Base-by-base conservation (phyloP, 2,329 filamentous ascomycete genomes). In the Calonectria henricotiae region DNA sequence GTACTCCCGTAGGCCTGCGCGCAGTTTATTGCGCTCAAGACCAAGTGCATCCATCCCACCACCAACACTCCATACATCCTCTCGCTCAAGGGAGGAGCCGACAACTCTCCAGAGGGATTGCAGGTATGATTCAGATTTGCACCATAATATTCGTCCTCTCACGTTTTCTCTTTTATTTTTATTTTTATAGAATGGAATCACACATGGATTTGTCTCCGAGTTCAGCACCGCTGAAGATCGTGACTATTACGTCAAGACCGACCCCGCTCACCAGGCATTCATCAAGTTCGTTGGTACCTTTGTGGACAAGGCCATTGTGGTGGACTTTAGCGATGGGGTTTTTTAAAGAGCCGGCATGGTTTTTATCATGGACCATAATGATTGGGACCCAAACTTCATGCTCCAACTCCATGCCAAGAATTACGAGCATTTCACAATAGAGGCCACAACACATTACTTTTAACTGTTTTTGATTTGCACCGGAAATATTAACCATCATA, bases 161-260 rank as follows among this genome's bases (percentile, higher is more conserved):
- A 17, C n/a, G n/a, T 51, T 66, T 1, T 69, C 43, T 9, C n/a
- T n/a, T n/a, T n/a, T n/a, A n/a, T n/a, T n/a, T n/a, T n/a, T n/a
- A n/a, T 2, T 35, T 61, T 25, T 51, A 11, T 69, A 90, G 91
- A 85, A 87, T 60, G 91, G 88, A 0, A 88, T 92, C 62, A 91
- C 91, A 0, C 92, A 95, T 78, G 90, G 86, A 0, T 94, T 94
- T 72, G 87, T 95, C 2, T 86, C 88, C 25, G 89, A 93, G 74
- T 94, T 95, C 69, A 86, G 87, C 11, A 91, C 80, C 25, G 83
- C 84, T 20, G 87, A 89, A 71, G 92, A 95, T 77, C 84, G 92
- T 55, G 86, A 90, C 70, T 94, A 93, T 76, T 95, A 94, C 78
- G 81, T 92, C 7, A 80, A 88, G 62, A 82, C 89, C 35, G 93